phyloP scores from a whole-genome alignment of 1,284 basidiomycete species.

The Tilletia walkeri region DNA sequence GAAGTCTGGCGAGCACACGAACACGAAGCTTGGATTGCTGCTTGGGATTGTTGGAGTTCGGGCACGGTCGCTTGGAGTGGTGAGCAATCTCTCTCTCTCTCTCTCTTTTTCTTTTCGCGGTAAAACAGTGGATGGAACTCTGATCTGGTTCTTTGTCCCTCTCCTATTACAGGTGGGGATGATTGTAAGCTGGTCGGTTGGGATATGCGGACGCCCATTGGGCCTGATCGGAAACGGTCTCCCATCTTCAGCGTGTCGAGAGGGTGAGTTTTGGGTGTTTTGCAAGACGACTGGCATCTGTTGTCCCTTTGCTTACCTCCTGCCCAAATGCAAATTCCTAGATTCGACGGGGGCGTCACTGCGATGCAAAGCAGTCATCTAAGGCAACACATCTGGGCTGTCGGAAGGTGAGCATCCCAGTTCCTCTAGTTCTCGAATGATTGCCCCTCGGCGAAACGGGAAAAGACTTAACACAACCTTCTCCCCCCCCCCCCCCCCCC shows the following conservation, averaged over 20 bases:
- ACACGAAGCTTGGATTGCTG: constrained; percentile 88
- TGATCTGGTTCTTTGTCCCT: constrained; percentile 1
- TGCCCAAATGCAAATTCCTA: too few species aligned
- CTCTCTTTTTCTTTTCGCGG: not conserved
- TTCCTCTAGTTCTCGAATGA: too few species aligned
- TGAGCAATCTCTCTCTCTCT: constrained; percentile 45
- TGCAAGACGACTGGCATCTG: constrained; percentile 1
- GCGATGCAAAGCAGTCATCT: constrained; percentile 81
- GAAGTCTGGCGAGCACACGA: constrained; percentile 80
- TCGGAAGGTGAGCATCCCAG: constrained; percentile 77
- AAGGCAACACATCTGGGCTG: constrained; percentile 77
- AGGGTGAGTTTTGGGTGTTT: constrained; percentile 61
- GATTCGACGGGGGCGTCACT: constrained; percentile 90
- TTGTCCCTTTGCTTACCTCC: too few species aligned
- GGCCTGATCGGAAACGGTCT: constrained; percentile 17
- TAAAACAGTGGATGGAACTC: not conserved
- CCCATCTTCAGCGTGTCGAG: constrained; percentile 71
- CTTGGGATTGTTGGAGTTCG: constrained; percentile 75
- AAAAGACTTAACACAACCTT: too few species aligned
- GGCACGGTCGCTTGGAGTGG: constrained; percentile 73
- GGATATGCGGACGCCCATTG: constrained; percentile 64
- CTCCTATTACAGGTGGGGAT: constrained; percentile 76
- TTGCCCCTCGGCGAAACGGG: too few species aligned
- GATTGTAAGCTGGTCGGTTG: constrained; percentile 86
- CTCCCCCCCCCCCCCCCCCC: too few species aligned